phyloP scores from a whole-genome alignment of 805 yeast species.

The Myxozyma mucilagina region DNA sequence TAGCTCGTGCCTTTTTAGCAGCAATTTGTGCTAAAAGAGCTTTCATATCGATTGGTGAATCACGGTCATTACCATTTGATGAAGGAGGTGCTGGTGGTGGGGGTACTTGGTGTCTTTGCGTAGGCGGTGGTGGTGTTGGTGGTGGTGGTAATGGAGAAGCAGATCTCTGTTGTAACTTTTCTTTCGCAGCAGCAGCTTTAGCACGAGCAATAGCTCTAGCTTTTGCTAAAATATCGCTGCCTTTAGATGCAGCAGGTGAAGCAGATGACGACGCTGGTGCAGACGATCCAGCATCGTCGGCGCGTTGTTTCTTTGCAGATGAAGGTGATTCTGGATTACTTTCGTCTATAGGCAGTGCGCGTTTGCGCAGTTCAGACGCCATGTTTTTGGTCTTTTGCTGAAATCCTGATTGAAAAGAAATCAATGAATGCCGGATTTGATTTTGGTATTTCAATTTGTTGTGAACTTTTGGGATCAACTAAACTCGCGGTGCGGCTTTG shows the following conservation, averaged over 20 bases:
- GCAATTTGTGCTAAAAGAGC: slow-evolving; percentile 30
- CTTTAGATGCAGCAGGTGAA: slow-evolving; percentile 1
- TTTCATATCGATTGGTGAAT: slow-evolving; percentile 16
- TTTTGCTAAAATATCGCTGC: slow-evolving; percentile 15
- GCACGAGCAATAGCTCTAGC: slow-evolving; percentile 28
- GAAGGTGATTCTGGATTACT: slow-evolving; percentile 7
- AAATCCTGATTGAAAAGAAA: neutral
- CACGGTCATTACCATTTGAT: slow-evolving; percentile 1
- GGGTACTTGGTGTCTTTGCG: neutral
- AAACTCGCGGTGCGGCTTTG: too few relatives aligned
- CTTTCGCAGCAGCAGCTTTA: slow-evolving; percentile 25
- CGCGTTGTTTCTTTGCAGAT: slow-evolving; percentile 21
- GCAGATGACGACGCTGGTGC: slow-evolving; percentile 7
- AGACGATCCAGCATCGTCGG: slow-evolving; percentile 23
- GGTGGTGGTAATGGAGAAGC: slow-evolving; percentile 21
- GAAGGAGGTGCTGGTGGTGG: slow-evolving; percentile 9
- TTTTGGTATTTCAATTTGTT: neutral
- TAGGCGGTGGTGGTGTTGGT: slow-evolving; percentile 14
- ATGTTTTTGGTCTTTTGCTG: neutral
- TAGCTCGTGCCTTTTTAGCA: slow-evolving; percentile 18
- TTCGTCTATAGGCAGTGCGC: slow-evolving; percentile 5
- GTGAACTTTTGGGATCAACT: too few relatives aligned
- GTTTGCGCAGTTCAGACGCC: slow-evolving; percentile 24
- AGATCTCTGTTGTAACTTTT: slow-evolving; percentile 12
- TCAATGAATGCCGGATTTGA: neutral